Conservation (phyloP, 352 stramenopile genomes). For the Phytophthora aleatoria region DNA sequence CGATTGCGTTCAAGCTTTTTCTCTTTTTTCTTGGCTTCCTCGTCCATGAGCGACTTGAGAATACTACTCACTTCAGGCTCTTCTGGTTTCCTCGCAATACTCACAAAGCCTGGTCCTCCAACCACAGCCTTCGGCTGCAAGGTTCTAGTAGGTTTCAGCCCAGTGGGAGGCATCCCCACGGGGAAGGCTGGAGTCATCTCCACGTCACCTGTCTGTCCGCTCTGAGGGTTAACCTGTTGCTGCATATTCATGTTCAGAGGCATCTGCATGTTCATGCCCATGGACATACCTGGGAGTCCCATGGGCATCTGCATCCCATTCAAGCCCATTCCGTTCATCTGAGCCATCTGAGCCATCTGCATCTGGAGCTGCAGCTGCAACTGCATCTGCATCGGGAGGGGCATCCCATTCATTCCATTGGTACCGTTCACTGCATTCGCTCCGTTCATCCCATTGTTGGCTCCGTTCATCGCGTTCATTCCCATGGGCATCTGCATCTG, state of each 20-base stretch:
- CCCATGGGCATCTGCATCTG: slow-evolving; percentile 59
- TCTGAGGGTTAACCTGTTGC: slow-evolving; percentile 43
- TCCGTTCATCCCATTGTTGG: slow-evolving; percentile 10
- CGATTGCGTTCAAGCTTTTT: slow-evolving; percentile 90
- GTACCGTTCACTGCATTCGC: slow-evolving; percentile 16
- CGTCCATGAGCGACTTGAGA: slow-evolving; percentile 86
- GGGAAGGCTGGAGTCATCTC: slow-evolving; percentile 33
- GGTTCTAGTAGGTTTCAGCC: slow-evolving; percentile 35
- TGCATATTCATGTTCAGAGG: slow-evolving; percentile 43
- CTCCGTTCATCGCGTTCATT: slow-evolving; percentile 23
- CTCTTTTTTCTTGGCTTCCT: slow-evolving; percentile 90
- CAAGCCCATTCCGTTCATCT: slow-evolving; percentile 54
- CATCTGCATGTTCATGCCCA: slow-evolving; percentile 62
- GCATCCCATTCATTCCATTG: slow-evolving; percentile 32
- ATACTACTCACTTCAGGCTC: slow-evolving; percentile 85
- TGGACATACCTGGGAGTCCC: slow-evolving; percentile 39
- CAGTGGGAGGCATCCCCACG: slow-evolving; percentile 10
- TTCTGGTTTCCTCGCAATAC: slow-evolving; percentile 80
- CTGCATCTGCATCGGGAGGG: slow-evolving; percentile 45
- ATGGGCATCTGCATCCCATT: slow-evolving; percentile 60
- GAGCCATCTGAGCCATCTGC: slow-evolving; percentile 50
- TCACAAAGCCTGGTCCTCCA: slow-evolving; percentile 63
- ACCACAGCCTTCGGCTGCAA: slow-evolving; percentile 56
- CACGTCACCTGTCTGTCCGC: slow-evolving; percentile 31
- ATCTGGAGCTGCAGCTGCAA: slow-evolving; percentile 41